These are phyloP conservation scores for Benincasa hispida DNA, from an alignment of 306 rosid genomes.

Conservation along the genomic window DNA sequence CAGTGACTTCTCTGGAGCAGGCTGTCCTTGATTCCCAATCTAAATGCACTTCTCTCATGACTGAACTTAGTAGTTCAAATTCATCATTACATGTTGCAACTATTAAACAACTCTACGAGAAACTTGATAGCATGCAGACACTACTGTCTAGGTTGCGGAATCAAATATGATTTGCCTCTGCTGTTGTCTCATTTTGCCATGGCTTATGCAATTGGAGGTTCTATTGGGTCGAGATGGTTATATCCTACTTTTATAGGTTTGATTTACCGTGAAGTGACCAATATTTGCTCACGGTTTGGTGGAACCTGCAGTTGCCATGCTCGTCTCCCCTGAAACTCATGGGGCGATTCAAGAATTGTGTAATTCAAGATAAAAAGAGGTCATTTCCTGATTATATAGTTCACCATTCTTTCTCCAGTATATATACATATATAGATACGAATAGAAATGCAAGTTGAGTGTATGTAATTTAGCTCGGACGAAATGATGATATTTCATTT, in stretches of 20 bases:
- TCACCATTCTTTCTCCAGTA: slow-evolving; percentile 3
- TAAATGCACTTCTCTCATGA: slow-evolving; percentile 36
- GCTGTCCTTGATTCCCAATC: slow-evolving; percentile 48
- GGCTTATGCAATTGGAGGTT: not conserved
- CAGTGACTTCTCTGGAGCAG: slow-evolving; percentile 60
- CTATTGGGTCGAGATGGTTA: not conserved
- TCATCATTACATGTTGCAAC: slow-evolving; percentile 34
- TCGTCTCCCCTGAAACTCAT: not conserved
- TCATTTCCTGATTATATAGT: not conserved
- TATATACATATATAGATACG: not conserved
- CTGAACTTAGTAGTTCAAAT: slow-evolving; percentile 29
- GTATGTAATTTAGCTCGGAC: not conserved
- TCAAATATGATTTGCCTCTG: slow-evolving; percentile 22
- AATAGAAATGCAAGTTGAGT: slow-evolving; percentile 8
- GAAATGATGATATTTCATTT: slow-evolving; percentile 1
- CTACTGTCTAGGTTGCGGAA: slow-evolving; percentile 46
- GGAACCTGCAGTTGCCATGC: not conserved
- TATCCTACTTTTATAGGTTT: slow-evolving; percentile 1
- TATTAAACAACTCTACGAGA: slow-evolving; percentile 45
- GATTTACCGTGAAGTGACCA: not conserved
- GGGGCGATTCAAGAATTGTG: not conserved
- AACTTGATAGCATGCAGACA: slow-evolving; percentile 54
- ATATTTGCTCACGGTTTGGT: not conserved
- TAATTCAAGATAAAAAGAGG: not conserved
- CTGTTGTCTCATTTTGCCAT: not conserved